These are phyloP conservation scores for Phytophthora pistaciae DNA, from an alignment of 352 stramenopile genomes.

Conservation along the genomic window DNA sequence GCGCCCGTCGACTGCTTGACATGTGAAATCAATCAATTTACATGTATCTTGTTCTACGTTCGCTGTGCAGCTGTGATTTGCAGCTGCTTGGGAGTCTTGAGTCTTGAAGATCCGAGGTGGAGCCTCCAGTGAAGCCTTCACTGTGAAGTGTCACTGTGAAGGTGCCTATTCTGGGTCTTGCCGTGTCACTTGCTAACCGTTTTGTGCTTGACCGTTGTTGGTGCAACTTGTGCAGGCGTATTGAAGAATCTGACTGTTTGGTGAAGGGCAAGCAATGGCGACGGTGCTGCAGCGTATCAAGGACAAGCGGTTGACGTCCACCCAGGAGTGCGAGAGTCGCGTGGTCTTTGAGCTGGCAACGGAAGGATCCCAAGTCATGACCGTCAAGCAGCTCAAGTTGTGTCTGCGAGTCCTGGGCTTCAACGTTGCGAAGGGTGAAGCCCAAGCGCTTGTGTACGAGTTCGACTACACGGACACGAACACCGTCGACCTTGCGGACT, in stretches of 20 bases:
- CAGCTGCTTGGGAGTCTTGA: not conserved
- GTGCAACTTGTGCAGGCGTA: not conserved
- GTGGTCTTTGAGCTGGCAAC: constrained; percentile 34
- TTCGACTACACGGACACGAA: constrained; percentile 51
- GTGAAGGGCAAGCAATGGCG: constrained; percentile 6
- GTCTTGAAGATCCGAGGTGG: not conserved
- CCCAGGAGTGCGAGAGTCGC: constrained; percentile 37
- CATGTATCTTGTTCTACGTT: constrained; percentile 25
- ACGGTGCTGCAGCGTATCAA: constrained; percentile 35
- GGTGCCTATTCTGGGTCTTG: constrained; percentile 1
- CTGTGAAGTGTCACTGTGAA: too few species aligned
- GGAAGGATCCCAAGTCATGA: constrained; percentile 31
- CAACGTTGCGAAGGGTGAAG: constrained; percentile 27
- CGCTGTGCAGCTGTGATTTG: constrained; percentile 1
- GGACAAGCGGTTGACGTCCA: constrained; percentile 34
- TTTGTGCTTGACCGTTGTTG: not conserved
- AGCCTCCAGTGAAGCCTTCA: too few species aligned
- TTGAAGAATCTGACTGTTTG: not conserved
- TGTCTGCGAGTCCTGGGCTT: constrained; percentile 47
- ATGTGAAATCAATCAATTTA: constrained; percentile 34
- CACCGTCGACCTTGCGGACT: constrained; percentile 44
- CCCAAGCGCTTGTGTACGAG: constrained; percentile 47
- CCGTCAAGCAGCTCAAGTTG: constrained; percentile 36
- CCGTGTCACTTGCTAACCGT: not conserved
- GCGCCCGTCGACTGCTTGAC: constrained; percentile 5